Evolutionary conservation across 108 stramenopile species (phyloP).

Genomic region (Cylindrotheca closterium): DNA sequence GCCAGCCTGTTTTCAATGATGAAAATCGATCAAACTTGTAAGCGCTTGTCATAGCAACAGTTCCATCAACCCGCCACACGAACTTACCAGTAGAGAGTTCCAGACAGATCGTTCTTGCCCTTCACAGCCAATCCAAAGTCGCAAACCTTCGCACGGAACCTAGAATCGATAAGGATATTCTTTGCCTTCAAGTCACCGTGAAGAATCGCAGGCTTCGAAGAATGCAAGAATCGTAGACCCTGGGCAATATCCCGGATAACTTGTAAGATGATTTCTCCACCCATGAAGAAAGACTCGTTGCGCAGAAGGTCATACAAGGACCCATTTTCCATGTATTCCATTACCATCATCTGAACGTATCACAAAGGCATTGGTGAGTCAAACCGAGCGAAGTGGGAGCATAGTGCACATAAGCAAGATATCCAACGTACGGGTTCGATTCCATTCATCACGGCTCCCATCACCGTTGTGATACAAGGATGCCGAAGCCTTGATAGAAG

Average conservation of each 20-base stretch:
- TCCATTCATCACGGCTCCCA: not conserved
- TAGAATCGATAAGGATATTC: slow-evolving; percentile 48
- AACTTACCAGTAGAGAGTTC: slow-evolving; percentile 59
- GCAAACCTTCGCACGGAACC: slow-evolving; percentile 50
- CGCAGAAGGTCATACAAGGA: slow-evolving; percentile 64
- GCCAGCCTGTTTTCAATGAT: slow-evolving; percentile 71
- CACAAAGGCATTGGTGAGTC: slow-evolving; percentile 51
- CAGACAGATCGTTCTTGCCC: slow-evolving; percentile 33
- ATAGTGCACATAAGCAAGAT: slow-evolving; percentile 46
- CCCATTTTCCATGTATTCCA: slow-evolving; percentile 76
- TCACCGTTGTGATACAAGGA: too few species aligned
- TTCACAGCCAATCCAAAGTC: slow-evolving; percentile 69
- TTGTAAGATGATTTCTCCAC: slow-evolving; percentile 45
- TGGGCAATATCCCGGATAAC: slow-evolving; percentile 46
- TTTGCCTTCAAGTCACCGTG: slow-evolving; percentile 58
- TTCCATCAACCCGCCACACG: not conserved
- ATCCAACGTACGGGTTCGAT: slow-evolving; percentile 22
- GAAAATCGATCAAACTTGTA: not conserved
- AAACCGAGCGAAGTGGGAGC: slow-evolving; percentile 47
- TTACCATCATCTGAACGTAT: slow-evolving; percentile 50
- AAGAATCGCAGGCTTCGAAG: slow-evolving; percentile 53
- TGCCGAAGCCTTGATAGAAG: too few species aligned
- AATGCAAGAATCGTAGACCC: slow-evolving; percentile 38
- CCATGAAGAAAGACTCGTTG: slow-evolving; percentile 47
- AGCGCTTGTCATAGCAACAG: not conserved